These are phyloP conservation scores for Teratosphaeria nubilosa DNA, from an alignment of 2,329 filamentous ascomycete genomes.

Conservation along the genomic window DNA sequence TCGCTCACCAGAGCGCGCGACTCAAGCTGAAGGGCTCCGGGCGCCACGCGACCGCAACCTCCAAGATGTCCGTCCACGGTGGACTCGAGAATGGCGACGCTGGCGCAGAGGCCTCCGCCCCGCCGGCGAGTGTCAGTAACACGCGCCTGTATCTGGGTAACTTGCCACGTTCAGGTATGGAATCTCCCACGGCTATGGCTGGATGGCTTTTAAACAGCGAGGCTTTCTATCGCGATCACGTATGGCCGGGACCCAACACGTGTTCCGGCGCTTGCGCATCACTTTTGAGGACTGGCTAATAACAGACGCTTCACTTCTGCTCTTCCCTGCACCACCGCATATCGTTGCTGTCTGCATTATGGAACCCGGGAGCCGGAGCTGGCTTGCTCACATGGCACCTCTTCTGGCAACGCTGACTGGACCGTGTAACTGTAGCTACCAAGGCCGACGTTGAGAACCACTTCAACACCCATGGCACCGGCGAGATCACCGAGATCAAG, in stretches of 20 bases:
- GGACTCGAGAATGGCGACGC: background rate
- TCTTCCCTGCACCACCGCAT: slow-evolving; percentile 2
- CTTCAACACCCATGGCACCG: slow-evolving; percentile 90
- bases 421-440: slow-evolving; percentile 57
- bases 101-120: background rate
- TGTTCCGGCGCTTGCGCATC: slow-evolving; percentile 8
- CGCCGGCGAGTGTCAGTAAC: slow-evolving; percentile 54
- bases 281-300: slow-evolving; percentile 12
- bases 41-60: background rate
- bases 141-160: slow-evolving; percentile 76
- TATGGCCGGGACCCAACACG: background rate
- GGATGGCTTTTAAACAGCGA: slow-evolving; percentile 9
- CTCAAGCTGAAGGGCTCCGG: background rate
- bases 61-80: background rate
- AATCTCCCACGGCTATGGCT: slow-evolving; percentile 17
- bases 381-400: slow-evolving; percentile 7
- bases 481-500: slow-evolving; percentile 98
- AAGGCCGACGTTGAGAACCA: slow-evolving; percentile 95
- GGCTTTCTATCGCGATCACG: background rate
- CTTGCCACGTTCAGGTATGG: slow-evolving; percentile 70
- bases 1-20: background rate
- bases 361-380: slow-evolving; percentile 20
- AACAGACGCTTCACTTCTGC: slow-evolving; percentile 5
- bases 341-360: slow-evolving; percentile 1
- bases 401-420: slow-evolving; percentile 36